Base-by-base conservation (phyloP, 371 early-diverging fungal genomes). In the Apophysomyces elegans region DNA sequence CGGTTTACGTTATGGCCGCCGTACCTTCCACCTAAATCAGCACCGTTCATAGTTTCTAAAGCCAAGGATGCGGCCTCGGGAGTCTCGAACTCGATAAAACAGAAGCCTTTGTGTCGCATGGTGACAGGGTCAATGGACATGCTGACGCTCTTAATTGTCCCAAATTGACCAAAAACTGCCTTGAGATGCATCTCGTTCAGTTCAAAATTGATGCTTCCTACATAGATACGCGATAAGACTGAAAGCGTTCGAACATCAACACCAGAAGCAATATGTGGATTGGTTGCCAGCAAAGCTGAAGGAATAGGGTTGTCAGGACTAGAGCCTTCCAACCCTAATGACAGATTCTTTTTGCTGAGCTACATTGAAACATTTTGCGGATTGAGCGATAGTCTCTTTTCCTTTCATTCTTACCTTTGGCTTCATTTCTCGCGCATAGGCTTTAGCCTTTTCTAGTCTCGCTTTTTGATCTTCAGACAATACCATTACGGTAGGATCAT, bases 81-180 rank as follows among this genome's bases (percentile, higher is more conserved):
- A 14, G 87, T 83, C 38, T 93, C 91, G 64, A 84, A 95, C 71
- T 95, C 94, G 16, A 95, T 84, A 75, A 95, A 95, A 68, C 93
- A 92, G 71, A 87, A 95, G 12, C 95, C 95, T 66, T 92, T 91
- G 78, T 95, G 95, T 50, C 86, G 86, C 36, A 88, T 87, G 11
- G 90, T 86, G 11, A 77, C 64, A 1, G 92, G 80, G 71, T 94
- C 93, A 64, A 87, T 73, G 8, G 87, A 85, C 88, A 94, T 88
- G 59, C 86, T 88, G 47, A 93, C 76, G 47, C 83, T 82, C 62
- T 86, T 84, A 68, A 95, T 87, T 3, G 77, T 64, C 3, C 95
- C 95, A 74, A 89, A 94, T 65, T 88, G 87, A 5, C 78, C 61
- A 69, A 95, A 92, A 21, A 89, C 87, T n/a, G 81, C 82, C 45